Percentiles rank a stretch among this genome's conserved stretches.
Evolutionary conservation across 2,329 filamentous ascomycete species (phyloP).

Genomic region (Leptographium wingfieldii): DNA sequence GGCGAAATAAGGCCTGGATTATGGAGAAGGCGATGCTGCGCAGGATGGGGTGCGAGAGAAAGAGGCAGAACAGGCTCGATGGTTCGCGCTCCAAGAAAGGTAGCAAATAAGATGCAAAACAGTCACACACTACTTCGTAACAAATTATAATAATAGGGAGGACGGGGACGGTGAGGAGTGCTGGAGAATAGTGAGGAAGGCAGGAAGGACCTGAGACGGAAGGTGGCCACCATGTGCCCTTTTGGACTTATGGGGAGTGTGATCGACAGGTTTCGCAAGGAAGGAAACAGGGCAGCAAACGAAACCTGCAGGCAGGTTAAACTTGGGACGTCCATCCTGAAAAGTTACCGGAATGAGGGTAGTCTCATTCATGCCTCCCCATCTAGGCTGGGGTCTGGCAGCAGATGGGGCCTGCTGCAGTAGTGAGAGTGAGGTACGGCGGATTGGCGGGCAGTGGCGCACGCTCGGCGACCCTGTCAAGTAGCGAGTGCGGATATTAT

Average conservation of each 20-base stretch:
- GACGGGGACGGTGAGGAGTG: background rate
- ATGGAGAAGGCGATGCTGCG: too few species aligned
- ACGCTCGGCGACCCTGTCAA: background rate
- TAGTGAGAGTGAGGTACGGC: background rate
- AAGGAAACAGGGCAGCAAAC: background rate
- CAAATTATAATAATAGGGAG: background rate
- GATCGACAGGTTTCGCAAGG: slow-evolving; percentile 1
- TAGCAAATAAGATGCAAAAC: background rate
- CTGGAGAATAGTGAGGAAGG: background rate
- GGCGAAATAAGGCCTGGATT: too few species aligned
- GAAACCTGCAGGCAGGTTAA: background rate
- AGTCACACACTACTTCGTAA: too few species aligned
- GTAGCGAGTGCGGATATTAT: background rate
- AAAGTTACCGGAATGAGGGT: background rate
- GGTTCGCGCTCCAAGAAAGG: background rate
- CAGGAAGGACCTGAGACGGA: background rate
- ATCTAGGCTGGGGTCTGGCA: background rate
- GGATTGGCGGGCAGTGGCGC: background rate
- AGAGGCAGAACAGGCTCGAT: too few species aligned
- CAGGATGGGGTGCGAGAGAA: background rate
- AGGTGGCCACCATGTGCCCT: background rate
- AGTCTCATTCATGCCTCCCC: background rate
- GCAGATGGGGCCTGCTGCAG: background rate
- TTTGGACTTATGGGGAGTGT: background rate
- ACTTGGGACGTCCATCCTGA: background rate